These are phyloP conservation scores for Centrapalus pauciflorus DNA, from an alignment of 129 eudicot genomes.

Conservation along the genomic window DNA sequence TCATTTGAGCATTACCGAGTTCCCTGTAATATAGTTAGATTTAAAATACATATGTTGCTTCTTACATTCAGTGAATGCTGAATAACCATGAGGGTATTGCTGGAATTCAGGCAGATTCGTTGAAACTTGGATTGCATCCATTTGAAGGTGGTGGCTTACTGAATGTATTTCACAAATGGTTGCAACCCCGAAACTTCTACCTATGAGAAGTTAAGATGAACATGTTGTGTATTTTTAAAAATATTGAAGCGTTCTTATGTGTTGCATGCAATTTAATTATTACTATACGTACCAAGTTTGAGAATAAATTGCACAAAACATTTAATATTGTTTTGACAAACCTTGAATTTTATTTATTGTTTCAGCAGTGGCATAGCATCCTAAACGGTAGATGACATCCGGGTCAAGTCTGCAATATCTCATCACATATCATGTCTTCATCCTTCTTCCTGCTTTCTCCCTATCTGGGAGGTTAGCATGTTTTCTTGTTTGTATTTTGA, in stretches of 20 bases:
- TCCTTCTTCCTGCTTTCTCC: neutral
- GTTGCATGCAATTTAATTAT: neutral
- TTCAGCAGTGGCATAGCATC: constrained; percentile 14
- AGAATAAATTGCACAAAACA: neutral
- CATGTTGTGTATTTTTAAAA: too few species aligned
- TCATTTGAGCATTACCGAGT: neutral
- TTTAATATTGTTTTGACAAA: neutral
- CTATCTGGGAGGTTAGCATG: constrained; percentile 14
- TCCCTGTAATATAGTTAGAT: neutral
- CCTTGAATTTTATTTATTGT: neutral
- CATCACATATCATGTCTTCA: neutral
- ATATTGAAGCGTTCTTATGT: neutral
- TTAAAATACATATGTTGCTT: neutral
- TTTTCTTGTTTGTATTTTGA: constrained; percentile 4
- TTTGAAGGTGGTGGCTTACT: too few species aligned
- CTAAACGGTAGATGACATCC: constrained; percentile 5
- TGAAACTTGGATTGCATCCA: too few species aligned
- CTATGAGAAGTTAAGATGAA: too few species aligned
- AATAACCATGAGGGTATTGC: too few species aligned
- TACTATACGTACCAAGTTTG: neutral
- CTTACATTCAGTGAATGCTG: neutral
- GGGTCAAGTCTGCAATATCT: neutral
- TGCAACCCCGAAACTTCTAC: too few species aligned
- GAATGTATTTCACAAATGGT: too few species aligned
- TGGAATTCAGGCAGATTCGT: too few species aligned